Evolutionary conservation across 805 yeast species (phyloP).

Genomic region (Ogataea polymorpha): DNA sequence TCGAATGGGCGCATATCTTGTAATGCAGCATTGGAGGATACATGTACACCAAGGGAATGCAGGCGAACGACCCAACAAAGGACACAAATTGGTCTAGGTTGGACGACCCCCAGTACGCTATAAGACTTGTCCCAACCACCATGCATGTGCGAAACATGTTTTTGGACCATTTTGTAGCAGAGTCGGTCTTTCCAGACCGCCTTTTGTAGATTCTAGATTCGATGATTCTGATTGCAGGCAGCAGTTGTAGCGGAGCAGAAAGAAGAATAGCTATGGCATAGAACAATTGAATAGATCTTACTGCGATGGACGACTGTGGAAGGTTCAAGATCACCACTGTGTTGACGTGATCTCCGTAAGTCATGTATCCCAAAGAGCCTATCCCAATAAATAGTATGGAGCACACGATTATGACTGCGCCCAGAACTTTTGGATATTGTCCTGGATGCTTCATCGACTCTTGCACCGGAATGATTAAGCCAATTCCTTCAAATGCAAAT

Average conservation of each 20-base stretch:
- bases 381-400: constrained; percentile 58
- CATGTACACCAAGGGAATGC: constrained; percentile 82
- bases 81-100: constrained; percentile 73
- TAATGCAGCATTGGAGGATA: constrained; percentile 79
- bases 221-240: constrained; percentile 74
- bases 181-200: constrained; percentile 55
- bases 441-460: constrained; percentile 78
- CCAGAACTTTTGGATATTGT: constrained; percentile 64
- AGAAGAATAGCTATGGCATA: constrained; percentile 72
- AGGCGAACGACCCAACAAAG: constrained; percentile 80
- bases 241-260: constrained; percentile 76
- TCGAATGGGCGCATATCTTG: constrained; percentile 44
- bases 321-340: constrained; percentile 71
- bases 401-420: constrained; percentile 59
- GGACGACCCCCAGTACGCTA: constrained; percentile 67
- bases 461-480: constrained; percentile 76
- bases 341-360: constrained; percentile 61
- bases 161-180: constrained; percentile 60
- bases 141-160: constrained; percentile 53
- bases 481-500: constrained; percentile 87
- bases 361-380: constrained; percentile 66
- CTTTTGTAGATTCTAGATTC: constrained; percentile 60
- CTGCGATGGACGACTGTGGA: constrained; percentile 63
- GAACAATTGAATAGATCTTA: constrained; percentile 63
- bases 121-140: constrained; percentile 50